Evolutionary conservation across 1,284 basidiomycete genomes (phyloP), one percentile per base, ranked within the genome.

Genomic region (Fistulinella cinereoalba): DNA sequence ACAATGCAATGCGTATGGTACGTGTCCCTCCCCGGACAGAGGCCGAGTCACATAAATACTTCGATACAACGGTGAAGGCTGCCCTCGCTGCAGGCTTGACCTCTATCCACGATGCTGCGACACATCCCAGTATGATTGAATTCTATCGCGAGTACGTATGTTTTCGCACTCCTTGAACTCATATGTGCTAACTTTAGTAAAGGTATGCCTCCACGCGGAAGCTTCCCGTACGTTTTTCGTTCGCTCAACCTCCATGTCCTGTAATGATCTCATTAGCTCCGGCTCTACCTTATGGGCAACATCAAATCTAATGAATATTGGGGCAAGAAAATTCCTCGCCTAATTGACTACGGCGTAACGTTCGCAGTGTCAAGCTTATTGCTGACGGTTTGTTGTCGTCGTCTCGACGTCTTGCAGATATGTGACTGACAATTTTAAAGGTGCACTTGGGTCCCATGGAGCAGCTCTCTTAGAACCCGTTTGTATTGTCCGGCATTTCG

Each of bases 361-460:
- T 85, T 15, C 81, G 88, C 23, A 88, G 89, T 48, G 85, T 96
- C 55, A 97, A 97, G 68, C 83, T 97, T 11, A 93, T 96, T 65
- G 87, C 86, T 15, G 90, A 92, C 66, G 89, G 87, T 83, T 63
- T 54, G 63, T 46, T 28, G 28, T 15, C 40, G 28, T 15, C 40
- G n/a, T 25, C 21, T 16, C 27, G 4, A 15, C 37, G 34, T 39
- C 44, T 49, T 34, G 4, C 19, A 37, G 31, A 36, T 36, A 6
- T 22, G 8, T 25, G 45, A n/a, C 50, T 51, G 15, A 6, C 19
- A 36, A 8, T 6, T 11, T 36, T 21, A 5, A 4, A 84, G 89
- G 90, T 51, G 94, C 93, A 25, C 71, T 97, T n/a, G 81, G 93
- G 24, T 88, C 87, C 12, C 88, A 92, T 58, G 92, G 92, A 22